phyloP scores from a whole-genome alignment of 108 stramenopile genomes.

The Pseudonitzschia delicatissima region DNA sequence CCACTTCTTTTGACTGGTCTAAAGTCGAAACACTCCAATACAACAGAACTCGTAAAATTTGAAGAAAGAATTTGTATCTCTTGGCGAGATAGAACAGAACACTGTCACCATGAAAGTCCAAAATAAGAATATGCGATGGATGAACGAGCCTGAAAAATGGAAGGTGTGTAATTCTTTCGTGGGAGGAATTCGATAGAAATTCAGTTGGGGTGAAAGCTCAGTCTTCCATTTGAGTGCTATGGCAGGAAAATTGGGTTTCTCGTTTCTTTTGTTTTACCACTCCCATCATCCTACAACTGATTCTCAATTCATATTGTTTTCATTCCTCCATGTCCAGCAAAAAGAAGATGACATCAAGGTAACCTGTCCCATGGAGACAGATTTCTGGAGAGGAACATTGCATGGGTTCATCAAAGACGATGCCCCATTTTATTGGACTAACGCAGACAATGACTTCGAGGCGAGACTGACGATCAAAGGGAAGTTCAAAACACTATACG shows the following conservation, averaged over 20 bases:
- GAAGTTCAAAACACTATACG: slow-evolving; percentile 37
- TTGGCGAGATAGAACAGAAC: too few species aligned
- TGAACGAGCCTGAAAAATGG: slow-evolving; percentile 42
- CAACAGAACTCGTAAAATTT: too few species aligned
- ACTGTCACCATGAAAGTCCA: slow-evolving; percentile 30
- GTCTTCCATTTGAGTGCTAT: too few species aligned
- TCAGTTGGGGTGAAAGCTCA: neutral
- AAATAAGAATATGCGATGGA: slow-evolving; percentile 39
- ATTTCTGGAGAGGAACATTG: slow-evolving; percentile 40
- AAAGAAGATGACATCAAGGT: slow-evolving; percentile 36
- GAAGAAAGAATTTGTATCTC: too few species aligned
- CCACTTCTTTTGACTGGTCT: too few species aligned
- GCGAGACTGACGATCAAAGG: slow-evolving; percentile 32
- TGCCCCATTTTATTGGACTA: slow-evolving; percentile 42
- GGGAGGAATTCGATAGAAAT: neutral
- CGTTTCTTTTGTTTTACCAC: neutral
- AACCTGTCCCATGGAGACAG: slow-evolving; percentile 29
- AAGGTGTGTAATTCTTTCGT: slow-evolving; percentile 4
- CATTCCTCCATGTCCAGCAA: neutral
- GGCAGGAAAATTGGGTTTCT: neutral
- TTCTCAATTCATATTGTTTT: neutral
- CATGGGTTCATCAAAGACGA: slow-evolving; percentile 41
- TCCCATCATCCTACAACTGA: neutral
- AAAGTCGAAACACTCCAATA: too few species aligned
- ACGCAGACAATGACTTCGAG: slow-evolving; percentile 40